Evolutionary conservation across 176 grass and related monocot species (phyloP), one percentile per base, ranked within the genome.

Genomic region (Typha latifolia): DNA sequence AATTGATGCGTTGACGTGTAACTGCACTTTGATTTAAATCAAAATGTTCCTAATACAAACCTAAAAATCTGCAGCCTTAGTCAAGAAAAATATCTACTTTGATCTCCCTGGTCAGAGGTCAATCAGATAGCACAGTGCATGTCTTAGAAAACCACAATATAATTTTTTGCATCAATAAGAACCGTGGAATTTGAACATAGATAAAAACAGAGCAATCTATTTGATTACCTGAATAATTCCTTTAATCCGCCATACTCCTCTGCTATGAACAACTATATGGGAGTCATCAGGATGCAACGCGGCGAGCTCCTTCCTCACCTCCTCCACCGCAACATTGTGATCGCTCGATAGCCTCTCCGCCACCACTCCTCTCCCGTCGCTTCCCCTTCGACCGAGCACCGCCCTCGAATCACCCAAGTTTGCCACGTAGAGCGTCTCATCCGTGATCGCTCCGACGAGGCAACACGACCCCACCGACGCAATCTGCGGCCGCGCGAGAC

Each of bases 371-470:
- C 57, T 21, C 2, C n/a, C 27, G 0, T 47, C 51, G 6, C 47
- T 34, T 1, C 24, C 12, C 48, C 57, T 12, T 19, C 73, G 47
- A 4, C 72, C 83, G 19, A 85, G 48, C 49, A 85, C 73, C 18
- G 83, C 78, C 12, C 83, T 56, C 3, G 83, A 85, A 66, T 85
- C 83, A 1, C 78, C 83, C 1, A 71, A 48, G 61, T 85, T 85
- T 4, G 83, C 83, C 32, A 81, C 73, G 47, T 72, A 81, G 62
- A 85, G 49, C 11, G 61, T 72, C 62, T 80, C 73, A 12, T 63
- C 47, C 12, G 53, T 27, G 56, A 81, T 76, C 23, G 75, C 55
- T 19, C 83, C 83, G 12, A 73, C 24, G 55, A 85, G 73, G 66
- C 83, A 85, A 27, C 78, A 85, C 22, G 83, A 72, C 15, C 83